Conservation (phyloP, 495 filamentous ascomycete species). For the Opeltia flavorubescens region DNA sequence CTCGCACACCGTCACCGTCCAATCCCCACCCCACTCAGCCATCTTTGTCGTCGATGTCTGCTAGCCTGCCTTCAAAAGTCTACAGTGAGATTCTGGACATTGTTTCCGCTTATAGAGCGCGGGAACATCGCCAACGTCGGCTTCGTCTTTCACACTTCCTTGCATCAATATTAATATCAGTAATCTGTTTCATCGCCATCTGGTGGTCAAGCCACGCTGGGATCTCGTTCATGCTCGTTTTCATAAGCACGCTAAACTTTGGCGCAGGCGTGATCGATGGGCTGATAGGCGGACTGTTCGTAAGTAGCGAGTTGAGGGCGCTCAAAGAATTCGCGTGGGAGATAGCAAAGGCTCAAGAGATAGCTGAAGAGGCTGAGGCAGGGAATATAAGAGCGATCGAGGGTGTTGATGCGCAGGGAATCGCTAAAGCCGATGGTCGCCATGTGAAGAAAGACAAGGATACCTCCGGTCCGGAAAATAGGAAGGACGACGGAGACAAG, state of each 20-base stretch:
- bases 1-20: not conserved
- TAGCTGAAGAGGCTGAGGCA: not conserved
- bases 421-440: not conserved
- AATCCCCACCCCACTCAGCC: not conserved
- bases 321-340: slow-evolving; percentile 96
- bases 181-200: slow-evolving; percentile 61
- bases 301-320: slow-evolving; percentile 65
- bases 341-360: slow-evolving; percentile 50
- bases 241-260: slow-evolving; percentile 64
- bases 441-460: too few species aligned
- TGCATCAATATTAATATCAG: slow-evolving; percentile 44
- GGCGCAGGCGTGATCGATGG: slow-evolving; percentile 68
- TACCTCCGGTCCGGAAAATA: not conserved
- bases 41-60: not conserved
- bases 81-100: slow-evolving; percentile 65
- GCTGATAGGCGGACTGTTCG: slow-evolving; percentile 72
- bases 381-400: not conserved
- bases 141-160: slow-evolving; percentile 62
- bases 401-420: not conserved
- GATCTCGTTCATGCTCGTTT: slow-evolving; percentile 64
- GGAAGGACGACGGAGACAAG: not conserved
- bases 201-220: slow-evolving; percentile 73
- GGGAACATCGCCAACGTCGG: slow-evolving; percentile 54
- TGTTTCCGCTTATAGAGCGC: slow-evolving; percentile 46
- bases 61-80: slow-evolving; percentile 31